phyloP scores from a whole-genome alignment of 2,329 filamentous ascomycete species.

The Kalmusia sp. region DNA sequence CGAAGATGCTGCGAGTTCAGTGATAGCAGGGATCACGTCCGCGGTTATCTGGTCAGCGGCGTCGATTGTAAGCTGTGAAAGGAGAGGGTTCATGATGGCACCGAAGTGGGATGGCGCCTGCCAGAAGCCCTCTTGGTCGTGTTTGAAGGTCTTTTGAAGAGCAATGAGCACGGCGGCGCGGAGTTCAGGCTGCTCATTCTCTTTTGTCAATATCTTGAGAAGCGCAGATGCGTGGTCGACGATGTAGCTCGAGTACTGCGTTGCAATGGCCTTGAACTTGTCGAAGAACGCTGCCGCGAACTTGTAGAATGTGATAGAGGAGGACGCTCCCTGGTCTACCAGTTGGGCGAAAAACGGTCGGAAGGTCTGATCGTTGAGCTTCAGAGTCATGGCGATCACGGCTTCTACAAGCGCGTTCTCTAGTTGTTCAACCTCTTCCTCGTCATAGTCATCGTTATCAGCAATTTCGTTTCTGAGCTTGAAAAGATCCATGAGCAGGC shows the following conservation, averaged over 20 bases:
- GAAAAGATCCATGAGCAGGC: slow-evolving; percentile 62
- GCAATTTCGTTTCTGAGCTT: slow-evolving; percentile 64
- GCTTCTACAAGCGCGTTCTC: slow-evolving; percentile 73
- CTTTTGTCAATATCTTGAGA: slow-evolving; percentile 53
- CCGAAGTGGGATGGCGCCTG: slow-evolving; percentile 87
- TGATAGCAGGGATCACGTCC: slow-evolving; percentile 73
- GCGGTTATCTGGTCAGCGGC: slow-evolving; percentile 50
- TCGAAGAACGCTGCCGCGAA: slow-evolving; percentile 84
- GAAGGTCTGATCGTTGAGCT: slow-evolving; percentile 94
- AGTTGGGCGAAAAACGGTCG: slow-evolving; percentile 86
- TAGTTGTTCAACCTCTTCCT: slow-evolving; percentile 62
- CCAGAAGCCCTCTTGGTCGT: slow-evolving; percentile 97
- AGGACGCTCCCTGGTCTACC: slow-evolving; percentile 72
- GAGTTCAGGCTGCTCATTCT: slow-evolving; percentile 62
- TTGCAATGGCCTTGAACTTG: slow-evolving; percentile 86
- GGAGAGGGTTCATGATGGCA: slow-evolving; percentile 72
- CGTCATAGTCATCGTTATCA: slow-evolving; percentile 54
- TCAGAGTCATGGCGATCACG: slow-evolving; percentile 89
- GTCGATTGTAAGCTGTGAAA: slow-evolving; percentile 62
- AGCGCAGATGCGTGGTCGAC: slow-evolving; percentile 75
- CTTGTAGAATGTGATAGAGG: slow-evolving; percentile 76
- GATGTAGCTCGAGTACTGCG: slow-evolving; percentile 86
- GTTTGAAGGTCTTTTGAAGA: slow-evolving; percentile 77
- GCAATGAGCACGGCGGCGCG: slow-evolving; percentile 75
- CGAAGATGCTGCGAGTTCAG: slow-evolving; percentile 78